phyloP scores from a whole-genome alignment of 306 rosid genomes.

The Trifolium pratense region DNA sequence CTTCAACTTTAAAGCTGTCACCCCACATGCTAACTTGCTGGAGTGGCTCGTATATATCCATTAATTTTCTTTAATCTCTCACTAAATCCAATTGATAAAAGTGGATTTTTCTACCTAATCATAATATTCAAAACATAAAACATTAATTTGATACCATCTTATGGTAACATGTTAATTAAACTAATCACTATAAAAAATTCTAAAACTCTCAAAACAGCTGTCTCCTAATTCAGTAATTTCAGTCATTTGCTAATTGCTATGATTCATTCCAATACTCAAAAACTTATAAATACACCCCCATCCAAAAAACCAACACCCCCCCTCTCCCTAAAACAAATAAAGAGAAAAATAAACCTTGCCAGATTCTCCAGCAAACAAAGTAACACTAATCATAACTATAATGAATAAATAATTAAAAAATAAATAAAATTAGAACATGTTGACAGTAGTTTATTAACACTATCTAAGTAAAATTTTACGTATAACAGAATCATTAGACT shows the following conservation, averaged over 20 bases:
- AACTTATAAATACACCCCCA: background rate
- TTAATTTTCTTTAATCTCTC: constrained; percentile 36
- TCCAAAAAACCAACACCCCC: background rate
- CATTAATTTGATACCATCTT: constrained; percentile 11
- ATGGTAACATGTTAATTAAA: constrained; percentile 12
- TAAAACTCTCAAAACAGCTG: background rate
- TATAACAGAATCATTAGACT: constrained; percentile 8
- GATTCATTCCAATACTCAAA: constrained; percentile 33
- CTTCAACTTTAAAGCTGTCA: constrained; percentile 60
- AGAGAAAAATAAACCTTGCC: background rate
- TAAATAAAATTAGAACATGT: no score
- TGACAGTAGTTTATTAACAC: no score
- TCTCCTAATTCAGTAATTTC: constrained; percentile 6
- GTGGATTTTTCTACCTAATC: constrained; percentile 23
- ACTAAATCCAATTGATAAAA: constrained; percentile 21
- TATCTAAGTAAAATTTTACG: no score
- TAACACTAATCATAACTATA: no score
- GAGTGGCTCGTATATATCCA: constrained; percentile 89
- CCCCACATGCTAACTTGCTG: constrained; percentile 78
- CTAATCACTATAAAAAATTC: constrained; percentile 12
- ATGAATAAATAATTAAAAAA: background rate
- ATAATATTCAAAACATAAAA: background rate
- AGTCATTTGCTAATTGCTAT: background rate
- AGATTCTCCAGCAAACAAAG: background rate
- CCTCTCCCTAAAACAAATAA: background rate